Evolutionary conservation across 2,329 filamentous ascomycete species (phyloP).

Genomic region (Aschersonia sp.): DNA sequence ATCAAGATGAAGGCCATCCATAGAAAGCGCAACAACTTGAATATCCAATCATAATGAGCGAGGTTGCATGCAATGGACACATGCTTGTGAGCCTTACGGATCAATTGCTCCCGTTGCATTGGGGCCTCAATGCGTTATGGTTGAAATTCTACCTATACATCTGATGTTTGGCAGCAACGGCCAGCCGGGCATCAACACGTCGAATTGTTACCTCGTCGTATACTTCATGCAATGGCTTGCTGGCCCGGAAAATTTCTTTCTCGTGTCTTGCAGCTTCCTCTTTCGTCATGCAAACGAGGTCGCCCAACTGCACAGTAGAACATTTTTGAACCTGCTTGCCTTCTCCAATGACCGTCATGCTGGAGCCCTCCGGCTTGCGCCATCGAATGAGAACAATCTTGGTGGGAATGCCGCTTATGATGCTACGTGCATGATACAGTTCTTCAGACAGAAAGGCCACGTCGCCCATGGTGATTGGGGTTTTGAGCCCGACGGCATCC

Average conservation of each 20-base stretch:
- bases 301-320: conserved; percentile 50
- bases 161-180: conserved; percentile 51
- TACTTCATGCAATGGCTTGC: conserved; percentile 52
- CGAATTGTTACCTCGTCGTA: conserved; percentile 57
- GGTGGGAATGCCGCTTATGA: conserved; percentile 67
- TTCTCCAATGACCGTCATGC: conserved; percentile 44
- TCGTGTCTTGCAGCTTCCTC: conserved; percentile 75
- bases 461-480: conserved; percentile 66
- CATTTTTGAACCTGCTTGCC: conserved; percentile 62
- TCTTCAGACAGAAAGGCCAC: conserved; percentile 84
- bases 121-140: background rate
- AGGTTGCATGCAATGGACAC: no score
- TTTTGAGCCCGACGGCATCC: conserved; percentile 51
- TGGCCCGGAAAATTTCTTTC: conserved; percentile 59
- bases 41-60: no score
- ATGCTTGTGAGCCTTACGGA: background rate
- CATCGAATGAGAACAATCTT: conserved; percentile 70
- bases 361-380: conserved; percentile 48
- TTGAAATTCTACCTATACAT: conserved; percentile 23
- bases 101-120: background rate
- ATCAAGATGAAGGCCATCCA: no score
- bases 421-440: conserved; percentile 70
- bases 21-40: no score
- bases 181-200: conserved; percentile 49
- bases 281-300: conserved; percentile 85